Percentiles rank a stretch among this genome's conserved stretches.
Evolutionary conservation across 83 land plant species (phyloP).

Genomic region (Isoetes engelmannii): DNA sequence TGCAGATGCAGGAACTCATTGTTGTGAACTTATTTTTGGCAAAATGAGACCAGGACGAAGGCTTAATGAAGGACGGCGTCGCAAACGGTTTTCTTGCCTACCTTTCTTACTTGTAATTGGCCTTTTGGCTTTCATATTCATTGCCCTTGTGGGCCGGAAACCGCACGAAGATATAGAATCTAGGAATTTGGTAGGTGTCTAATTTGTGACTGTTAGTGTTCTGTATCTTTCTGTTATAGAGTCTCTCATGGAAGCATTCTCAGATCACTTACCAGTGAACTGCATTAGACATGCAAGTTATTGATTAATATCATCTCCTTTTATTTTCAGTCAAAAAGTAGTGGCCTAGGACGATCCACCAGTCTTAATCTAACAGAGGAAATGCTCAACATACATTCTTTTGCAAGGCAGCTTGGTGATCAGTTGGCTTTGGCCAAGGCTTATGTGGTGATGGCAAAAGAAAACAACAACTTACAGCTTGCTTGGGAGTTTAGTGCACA

Average conservation of each 20-base stretch:
- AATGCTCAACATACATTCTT: slow-evolving; percentile 7
- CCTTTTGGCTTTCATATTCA: slow-evolving; percentile 7
- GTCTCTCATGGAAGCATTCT: neutral
- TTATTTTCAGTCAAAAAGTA: neutral
- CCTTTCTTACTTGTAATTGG: slow-evolving; percentile 7
- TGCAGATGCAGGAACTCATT: too few species aligned
- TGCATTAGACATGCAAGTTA: neutral
- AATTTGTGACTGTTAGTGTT: neutral
- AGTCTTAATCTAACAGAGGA: slow-evolving; percentile 13
- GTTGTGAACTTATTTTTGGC: too few species aligned
- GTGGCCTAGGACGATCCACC: neutral
- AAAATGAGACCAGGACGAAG: slow-evolving; percentile 1
- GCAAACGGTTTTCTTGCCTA: slow-evolving; percentile 7
- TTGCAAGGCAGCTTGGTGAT: slow-evolving; percentile 19
- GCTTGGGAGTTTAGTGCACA: slow-evolving; percentile 22
- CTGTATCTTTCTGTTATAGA: neutral
- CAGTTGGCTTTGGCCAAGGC: slow-evolving; percentile 22
- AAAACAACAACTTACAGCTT: slow-evolving; percentile 19
- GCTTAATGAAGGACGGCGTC: slow-evolving; percentile 2
- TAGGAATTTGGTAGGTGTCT: neutral
- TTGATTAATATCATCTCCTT: neutral
- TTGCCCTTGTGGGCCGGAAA: neutral
- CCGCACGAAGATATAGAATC: neutral
- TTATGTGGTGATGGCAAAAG: slow-evolving; percentile 22
- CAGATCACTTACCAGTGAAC: neutral